Evolutionary conservation across 352 stramenopile species (phyloP), one percentile per base, ranked within the genome.

Genomic region (Aphanomyces stellatus): DNA sequence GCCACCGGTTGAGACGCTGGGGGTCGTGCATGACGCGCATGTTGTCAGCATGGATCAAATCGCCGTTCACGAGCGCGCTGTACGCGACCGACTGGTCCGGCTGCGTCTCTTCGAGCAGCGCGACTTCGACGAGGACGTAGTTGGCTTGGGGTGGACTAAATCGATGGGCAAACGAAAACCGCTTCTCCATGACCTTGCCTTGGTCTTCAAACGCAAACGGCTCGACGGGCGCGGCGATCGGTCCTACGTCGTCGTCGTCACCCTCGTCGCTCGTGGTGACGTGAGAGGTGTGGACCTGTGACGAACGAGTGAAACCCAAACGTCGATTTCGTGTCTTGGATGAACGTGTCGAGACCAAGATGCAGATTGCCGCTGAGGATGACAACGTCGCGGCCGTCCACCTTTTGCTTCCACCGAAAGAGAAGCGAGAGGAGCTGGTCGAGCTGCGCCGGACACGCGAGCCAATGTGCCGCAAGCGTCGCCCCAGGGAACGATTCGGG

Each of bases 381-480:
- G 11, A 90, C 64, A 6, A 88, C 72, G 43, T 92, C 84, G 17
- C 84, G 81, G 1, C 84, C 84, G 30, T 74, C 76, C 22, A 74
- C 74, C 61, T 90, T 90, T 8, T 79, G 69, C 37, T 92, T 92
- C 84, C 84, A 92, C 10, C 79, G 77, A 48, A 92, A 92, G 15
- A 92, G 57, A 3, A 92, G 55, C 27, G 79, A 69, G 10, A 92
- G 49, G 2, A 92, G 71, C 68, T 90, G 80, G 67, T 90, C 81
- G 0, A 92, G 65, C 49, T 90, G 82, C 0, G 77, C 71, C 4
- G 78, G 81, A 40, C 84, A 92, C 10, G 71, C 78, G 6, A 90
- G 69, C 82, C 82, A 92, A 53, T 92, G 84, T 57, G 90, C 82
- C 22, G 51, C 53, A 27, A 88, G 13, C 8, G 72, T 49, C 19